A percentile compares a stretch with the other conserved stretches of the same genome.
These are phyloP conservation scores for Kodamaea fukazawae DNA, from an alignment of 805 yeast genomes.

Conservation along the genomic window DNA sequence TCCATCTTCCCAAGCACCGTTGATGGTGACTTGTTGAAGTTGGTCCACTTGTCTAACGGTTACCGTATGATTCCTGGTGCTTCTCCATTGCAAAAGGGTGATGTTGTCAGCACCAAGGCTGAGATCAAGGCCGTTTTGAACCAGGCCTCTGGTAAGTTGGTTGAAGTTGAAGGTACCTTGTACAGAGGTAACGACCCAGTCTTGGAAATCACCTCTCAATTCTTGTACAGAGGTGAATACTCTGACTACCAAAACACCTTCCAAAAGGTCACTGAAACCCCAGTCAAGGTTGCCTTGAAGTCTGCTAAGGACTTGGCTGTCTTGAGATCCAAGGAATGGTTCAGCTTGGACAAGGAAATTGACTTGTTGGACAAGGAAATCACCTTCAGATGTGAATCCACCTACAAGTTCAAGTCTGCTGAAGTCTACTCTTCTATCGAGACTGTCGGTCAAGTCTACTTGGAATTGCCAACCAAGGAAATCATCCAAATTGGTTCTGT, in stretches of 20 bases:
- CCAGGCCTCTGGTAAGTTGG: conserved; percentile 91
- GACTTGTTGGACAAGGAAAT: conserved; percentile 77
- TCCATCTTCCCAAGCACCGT: conserved; percentile 96
- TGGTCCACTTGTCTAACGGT: conserved; percentile 93
- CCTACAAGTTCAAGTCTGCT: conserved; percentile 75
- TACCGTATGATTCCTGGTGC: conserved; percentile 93
- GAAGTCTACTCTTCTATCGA: conserved; percentile 72
- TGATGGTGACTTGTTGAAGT: conserved; percentile 91
- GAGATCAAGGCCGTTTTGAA: conserved; percentile 84
- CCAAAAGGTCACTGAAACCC: conserved; percentile 82
- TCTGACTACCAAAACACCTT: conserved; percentile 87
- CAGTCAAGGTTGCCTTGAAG: conserved; percentile 71
- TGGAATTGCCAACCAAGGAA: conserved; percentile 92
- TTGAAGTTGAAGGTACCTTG: conserved; percentile 89
- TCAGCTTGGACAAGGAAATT: conserved; percentile 69
- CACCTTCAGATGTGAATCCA: conserved; percentile 86
- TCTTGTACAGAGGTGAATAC: conserved; percentile 94
- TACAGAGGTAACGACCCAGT: conserved; percentile 72
- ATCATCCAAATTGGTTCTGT: conserved; percentile 78
- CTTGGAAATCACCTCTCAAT: conserved; percentile 91
- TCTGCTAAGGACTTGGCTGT: conserved; percentile 90
- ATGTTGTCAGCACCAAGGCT: conserved; percentile 78
- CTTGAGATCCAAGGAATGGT: conserved; percentile 95
- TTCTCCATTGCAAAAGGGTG: conserved; percentile 83
- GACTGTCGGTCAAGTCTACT: conserved; percentile 79